Base-by-base conservation (phyloP, 2,329 filamentous ascomycete species). In the Chaetomium strumarium region DNA sequence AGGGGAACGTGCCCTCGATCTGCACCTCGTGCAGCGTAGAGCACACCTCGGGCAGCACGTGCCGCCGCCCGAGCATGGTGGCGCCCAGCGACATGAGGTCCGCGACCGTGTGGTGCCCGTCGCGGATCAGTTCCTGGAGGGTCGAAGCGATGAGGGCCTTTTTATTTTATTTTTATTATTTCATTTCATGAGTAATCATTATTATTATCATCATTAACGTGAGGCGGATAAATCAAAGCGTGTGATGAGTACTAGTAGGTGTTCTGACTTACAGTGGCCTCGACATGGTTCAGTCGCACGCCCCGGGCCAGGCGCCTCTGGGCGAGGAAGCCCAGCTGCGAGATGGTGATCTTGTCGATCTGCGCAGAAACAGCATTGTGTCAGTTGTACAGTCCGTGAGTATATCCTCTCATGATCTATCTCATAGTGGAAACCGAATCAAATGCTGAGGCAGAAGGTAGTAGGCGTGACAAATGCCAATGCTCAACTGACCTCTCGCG, bases 311-410 rank as follows among this genome's bases (percentile, higher is more conserved):
- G 83, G 55, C 92, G 83, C 59, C 86, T 81, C 75, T 97, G 92
- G 50, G 92, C 92, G 45, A 96, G 79, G 60, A 86, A 79, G 62
- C 92, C 92, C 56, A 95, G 76, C 71, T 96, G 90, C 50, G 90
- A 88, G 67, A 95, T 92, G 68, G 86, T 80, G 71, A 97, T 88
- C 83, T 97, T 97, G 78, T 97, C 92, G 66, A 97, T 79, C 92
- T 97, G 60, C 49, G 24, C 29, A 8, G 44, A 11, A 29, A 17
- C 9, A 9, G 3, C 34, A 38, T 43, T 12, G 31, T 43, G 39
- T 46, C 46, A 39, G 43, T 37, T 17, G 20, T 17, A n/a, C n/a
- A n/a, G 49, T 39, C 50, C 29, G 34, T 51, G 24, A 56, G 39
- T 8, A 13, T n/a, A n/a, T n/a, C n/a, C n/a, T n/a, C n/a, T n/a